phyloP scores from a whole-genome alignment of 345 rosid species.

The Passiflora organensis region DNA sequence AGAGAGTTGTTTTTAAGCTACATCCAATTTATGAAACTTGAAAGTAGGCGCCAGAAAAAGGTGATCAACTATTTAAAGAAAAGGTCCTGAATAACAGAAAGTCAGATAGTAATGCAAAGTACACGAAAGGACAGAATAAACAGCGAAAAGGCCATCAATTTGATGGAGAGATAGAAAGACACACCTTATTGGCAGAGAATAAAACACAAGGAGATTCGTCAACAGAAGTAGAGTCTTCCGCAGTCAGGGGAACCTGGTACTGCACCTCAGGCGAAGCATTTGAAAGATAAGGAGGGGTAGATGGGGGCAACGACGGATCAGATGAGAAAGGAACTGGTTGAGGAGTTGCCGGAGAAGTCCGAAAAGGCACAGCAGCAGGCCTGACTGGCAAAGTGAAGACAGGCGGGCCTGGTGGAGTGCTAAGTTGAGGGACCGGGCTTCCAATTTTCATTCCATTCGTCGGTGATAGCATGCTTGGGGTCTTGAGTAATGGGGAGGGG shows the following conservation, averaged over 20 bases:
- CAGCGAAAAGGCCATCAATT: no score
- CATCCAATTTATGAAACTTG: no score
- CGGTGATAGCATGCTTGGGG: conserved; percentile 50
- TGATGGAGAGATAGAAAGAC: conserved; percentile 2
- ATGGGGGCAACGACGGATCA: conserved; percentile 65
- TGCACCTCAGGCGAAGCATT: conserved; percentile 58
- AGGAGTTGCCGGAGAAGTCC: conserved; percentile 84
- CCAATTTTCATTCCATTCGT: conserved; percentile 59
- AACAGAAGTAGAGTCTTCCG: conserved; percentile 38
- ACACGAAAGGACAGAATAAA: no score
- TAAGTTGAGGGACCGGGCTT: conserved; percentile 63
- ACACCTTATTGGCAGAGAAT: conserved; percentile 83
- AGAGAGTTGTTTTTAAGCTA: no score
- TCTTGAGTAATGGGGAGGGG: conserved; percentile 46
- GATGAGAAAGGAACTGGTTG: conserved; percentile 84
- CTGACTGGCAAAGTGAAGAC: conserved; percentile 79
- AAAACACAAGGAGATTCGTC: conserved; percentile 58
- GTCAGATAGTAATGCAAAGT: no score
- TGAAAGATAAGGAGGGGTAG: conserved; percentile 69
- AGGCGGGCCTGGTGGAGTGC: conserved; percentile 95
- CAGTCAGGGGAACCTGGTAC: conserved; percentile 45
- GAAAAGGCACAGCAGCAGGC: conserved; percentile 94
- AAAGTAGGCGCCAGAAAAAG: no score
- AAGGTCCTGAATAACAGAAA: no score
- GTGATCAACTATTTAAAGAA: no score